Evolutionary conservation across 495 filamentous ascomycete genomes (phyloP).

Genomic region (Chaetomidium leptoderma): DNA sequence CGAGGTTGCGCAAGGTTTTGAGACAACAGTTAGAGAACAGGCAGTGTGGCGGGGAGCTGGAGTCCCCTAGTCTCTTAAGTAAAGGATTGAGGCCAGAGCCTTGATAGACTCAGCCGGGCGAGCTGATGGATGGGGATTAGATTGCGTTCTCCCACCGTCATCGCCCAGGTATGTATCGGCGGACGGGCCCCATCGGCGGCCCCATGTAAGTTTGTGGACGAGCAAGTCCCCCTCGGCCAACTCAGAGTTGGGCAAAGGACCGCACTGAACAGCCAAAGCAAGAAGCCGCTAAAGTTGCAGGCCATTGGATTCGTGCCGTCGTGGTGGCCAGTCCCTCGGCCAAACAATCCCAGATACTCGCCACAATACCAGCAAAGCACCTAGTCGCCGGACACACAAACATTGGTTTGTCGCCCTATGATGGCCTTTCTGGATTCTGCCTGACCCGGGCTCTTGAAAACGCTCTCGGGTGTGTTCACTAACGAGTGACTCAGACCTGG

Average conservation of each 20-base stretch:
- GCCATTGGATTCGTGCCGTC: conserved; percentile 21
- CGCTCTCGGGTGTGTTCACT: neutral
- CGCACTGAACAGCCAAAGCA: conserved; percentile 33
- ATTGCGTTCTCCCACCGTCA: conserved; percentile 23
- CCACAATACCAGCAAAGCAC: conserved; percentile 8
- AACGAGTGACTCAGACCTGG: neutral
- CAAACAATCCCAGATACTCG: conserved; percentile 19
- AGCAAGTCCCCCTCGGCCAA: conserved; percentile 17
- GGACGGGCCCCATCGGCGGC: conserved; percentile 13
- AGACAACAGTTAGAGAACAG: conserved; percentile 33
- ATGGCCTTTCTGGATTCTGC: neutral
- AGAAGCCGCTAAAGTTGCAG: conserved; percentile 33
- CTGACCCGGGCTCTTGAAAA: neutral
- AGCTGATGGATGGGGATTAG: conserved; percentile 23
- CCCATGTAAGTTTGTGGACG: conserved; percentile 29
- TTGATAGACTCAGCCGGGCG: conserved; percentile 21
- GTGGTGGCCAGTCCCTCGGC: conserved; percentile 16
- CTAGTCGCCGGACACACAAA: neutral
- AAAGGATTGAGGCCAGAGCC: conserved; percentile 20
- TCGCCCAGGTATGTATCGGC: conserved; percentile 12
- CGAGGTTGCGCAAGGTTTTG: conserved; percentile 34
- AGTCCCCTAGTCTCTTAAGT: conserved; percentile 30
- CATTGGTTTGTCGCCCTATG: neutral
- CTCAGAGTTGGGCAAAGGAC: conserved; percentile 32
- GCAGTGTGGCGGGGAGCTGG: conserved; percentile 29